Conservation (phyloP, 2,329 filamentous ascomycete species). For the Trichoderma breve region DNA sequence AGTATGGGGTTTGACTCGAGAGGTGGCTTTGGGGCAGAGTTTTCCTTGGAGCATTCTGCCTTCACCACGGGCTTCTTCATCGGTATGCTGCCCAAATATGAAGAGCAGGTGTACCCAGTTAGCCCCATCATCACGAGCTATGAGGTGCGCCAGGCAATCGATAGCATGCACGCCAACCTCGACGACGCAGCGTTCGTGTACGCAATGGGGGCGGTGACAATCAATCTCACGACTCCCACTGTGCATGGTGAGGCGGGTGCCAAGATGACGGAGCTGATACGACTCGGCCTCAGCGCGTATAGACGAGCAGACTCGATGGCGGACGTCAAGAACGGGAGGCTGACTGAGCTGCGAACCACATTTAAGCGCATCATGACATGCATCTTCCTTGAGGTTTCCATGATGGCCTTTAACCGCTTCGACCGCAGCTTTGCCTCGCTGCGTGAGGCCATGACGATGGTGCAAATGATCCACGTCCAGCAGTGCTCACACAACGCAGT, state of each 20-base stretch:
- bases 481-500: constrained; percentile 33
- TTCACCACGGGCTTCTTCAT: constrained; percentile 36
- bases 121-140: constrained; percentile 35
- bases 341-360: constrained; percentile 38
- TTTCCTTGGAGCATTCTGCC: neutral
- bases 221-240: constrained; percentile 35
- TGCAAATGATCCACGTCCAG: constrained; percentile 45
- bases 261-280: constrained; percentile 32
- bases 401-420: constrained; percentile 46
- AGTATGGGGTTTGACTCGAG: neutral
- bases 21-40: neutral
- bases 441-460: constrained; percentile 45
- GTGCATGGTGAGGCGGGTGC: constrained; percentile 31
- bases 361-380: constrained; percentile 48
- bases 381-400: constrained; percentile 51
- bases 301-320: constrained; percentile 29
- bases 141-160: constrained; percentile 34
- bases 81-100: constrained; percentile 34
- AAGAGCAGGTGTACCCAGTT: constrained; percentile 38
- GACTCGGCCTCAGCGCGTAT: constrained; percentile 27
- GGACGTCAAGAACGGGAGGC: constrained; percentile 35
- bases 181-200: constrained; percentile 39
- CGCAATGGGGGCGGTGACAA: constrained; percentile 37
- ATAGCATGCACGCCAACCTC: constrained; percentile 32
- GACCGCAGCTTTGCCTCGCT: constrained; percentile 50